Evolutionary conservation across 805 yeast genomes (phyloP).

Genomic region (Candida ipomoeae): DNA sequence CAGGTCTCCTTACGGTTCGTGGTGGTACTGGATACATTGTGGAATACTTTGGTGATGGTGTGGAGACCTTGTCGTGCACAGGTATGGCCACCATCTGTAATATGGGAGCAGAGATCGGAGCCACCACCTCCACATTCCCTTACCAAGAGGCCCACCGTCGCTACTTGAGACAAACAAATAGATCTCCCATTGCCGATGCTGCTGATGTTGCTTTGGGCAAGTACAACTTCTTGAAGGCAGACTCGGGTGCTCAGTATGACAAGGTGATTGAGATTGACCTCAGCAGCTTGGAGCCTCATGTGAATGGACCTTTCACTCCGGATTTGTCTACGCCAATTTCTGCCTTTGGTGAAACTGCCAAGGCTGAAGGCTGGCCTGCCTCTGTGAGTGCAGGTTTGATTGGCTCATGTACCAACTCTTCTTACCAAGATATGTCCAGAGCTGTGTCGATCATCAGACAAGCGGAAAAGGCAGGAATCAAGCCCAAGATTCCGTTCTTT

Average conservation of each 20-base stretch:
- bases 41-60: conserved; percentile 97
- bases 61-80: conserved; percentile 81
- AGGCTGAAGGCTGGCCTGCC: conserved; percentile 79
- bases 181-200: conserved; percentile 77
- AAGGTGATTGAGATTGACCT: conserved; percentile 87
- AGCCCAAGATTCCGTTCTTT: conserved; percentile 86
- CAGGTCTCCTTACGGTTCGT: conserved; percentile 89
- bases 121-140: conserved; percentile 97
- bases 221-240: conserved; percentile 70
- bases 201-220: conserved; percentile 61
- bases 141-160: conserved; percentile 76
- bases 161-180: conserved; percentile 78
- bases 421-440: conserved; percentile 97
- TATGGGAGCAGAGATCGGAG: conserved; percentile 99
- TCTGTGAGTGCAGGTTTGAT: conserved; percentile 88
- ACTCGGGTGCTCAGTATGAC: conserved; percentile 86
- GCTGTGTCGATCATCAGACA: conserved; percentile 87
- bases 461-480: conserved; percentile 81
- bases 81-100: conserved; percentile 99
- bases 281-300: conserved; percentile 84
- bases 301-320: conserved; percentile 98
- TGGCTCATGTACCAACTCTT: conserved; percentile 98
- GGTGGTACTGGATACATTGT: conserved; percentile 98
- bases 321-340: conserved; percentile 93
- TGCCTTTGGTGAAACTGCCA: conserved; percentile 67